Base-by-base conservation (phyloP, 2,329 filamentous ascomycete species). In the Penicillium sp. region DNA sequence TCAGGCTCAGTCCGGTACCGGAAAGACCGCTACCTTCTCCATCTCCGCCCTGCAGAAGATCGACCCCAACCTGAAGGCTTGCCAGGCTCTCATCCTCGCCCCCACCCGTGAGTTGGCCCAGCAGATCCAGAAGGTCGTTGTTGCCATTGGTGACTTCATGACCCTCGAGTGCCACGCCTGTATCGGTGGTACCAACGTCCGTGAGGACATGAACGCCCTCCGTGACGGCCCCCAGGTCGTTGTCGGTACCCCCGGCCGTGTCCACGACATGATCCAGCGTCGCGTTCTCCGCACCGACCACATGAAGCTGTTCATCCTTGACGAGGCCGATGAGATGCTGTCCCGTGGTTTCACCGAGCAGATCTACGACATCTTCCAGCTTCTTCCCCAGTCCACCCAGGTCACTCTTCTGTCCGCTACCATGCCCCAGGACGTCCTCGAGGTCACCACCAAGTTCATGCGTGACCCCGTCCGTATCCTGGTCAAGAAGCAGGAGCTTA, bases 401-500 rank as follows among this genome's bases (percentile, higher is more conserved):
- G 94, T 97, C n/a, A 94, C 97, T 2, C 90, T 99, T 26, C 90
- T 99, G 63, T 96, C 90, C 49, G 94, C 94, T 59, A 99, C 94
- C 4, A 86, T 99, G 31, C 94, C 94, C 42, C 95, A 97, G 80
- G 94, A 99, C 70, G 94, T 99, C 18, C 84, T 99, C 48, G 93
- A 97, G 74, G 96, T 99, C 89, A 99, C 94, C 29, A 97, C 93
- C 63, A 97, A 97, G 76, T 99, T 99, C 82, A 99, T 99, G 94
- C 92, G 92, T 86, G 94, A 97, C 75, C 61, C 61, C 60, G 57
- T 64, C 59, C 61, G 61, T 51, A 64, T 64, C 60, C 57, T 64
- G 52, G 61, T 64, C 60, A 64, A 64, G 61, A 64, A 64, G 61
- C 61, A 64, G 58, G 94, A 99, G 74, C 79, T 99, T 80, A 99